A percentile compares a stretch with the other conserved stretches of the same genome.
Evolutionary conservation across 108 stramenopile species (phyloP).

Genomic region (Cyclotella atomus): DNA sequence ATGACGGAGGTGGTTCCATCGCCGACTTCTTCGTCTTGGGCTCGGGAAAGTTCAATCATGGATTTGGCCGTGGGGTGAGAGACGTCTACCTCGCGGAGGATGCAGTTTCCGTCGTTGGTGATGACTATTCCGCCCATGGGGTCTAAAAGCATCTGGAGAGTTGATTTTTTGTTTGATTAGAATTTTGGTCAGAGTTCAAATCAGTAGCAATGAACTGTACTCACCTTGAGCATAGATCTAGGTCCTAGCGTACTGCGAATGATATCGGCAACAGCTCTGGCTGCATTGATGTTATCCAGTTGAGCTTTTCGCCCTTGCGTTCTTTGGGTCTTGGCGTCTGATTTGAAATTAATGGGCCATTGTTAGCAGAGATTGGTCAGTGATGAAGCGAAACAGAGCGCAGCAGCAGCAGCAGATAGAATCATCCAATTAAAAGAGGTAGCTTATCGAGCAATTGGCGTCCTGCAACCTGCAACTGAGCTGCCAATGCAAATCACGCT

Average conservation of each 20-base stretch:
- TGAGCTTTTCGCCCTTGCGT: constrained; percentile 97
- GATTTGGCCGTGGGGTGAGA: constrained; percentile 99
- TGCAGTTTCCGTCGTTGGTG: constrained; percentile 99
- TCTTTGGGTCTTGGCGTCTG: constrained; percentile 93
- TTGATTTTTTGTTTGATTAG: neutral
- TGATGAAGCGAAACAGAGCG: too few relatives aligned
- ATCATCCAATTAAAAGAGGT: too few relatives aligned
- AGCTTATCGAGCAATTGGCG: too few relatives aligned
- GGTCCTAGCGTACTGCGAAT: constrained; percentile 99
- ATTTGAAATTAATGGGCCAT: neutral
- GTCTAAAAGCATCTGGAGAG: constrained; percentile 95
- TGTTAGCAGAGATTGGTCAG: neutral
- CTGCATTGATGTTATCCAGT: constrained; percentile 96
- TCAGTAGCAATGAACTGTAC: constrained; percentile 5
- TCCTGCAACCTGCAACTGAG: too few relatives aligned
- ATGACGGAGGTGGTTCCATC: constrained; percentile 99
- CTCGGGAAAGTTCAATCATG: constrained; percentile 98
- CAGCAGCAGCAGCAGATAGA: too few relatives aligned
- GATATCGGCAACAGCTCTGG: constrained; percentile 95
- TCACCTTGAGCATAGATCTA: constrained; percentile 96
- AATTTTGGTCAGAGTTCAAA: too few relatives aligned
- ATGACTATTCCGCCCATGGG: constrained; percentile 99
- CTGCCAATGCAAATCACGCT: neutral
- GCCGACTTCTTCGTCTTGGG: constrained; percentile 99
- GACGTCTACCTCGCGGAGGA: constrained; percentile 99